Base-by-base conservation (phyloP, 352 stramenopile genomes). In the Phytopythium montanum region DNA sequence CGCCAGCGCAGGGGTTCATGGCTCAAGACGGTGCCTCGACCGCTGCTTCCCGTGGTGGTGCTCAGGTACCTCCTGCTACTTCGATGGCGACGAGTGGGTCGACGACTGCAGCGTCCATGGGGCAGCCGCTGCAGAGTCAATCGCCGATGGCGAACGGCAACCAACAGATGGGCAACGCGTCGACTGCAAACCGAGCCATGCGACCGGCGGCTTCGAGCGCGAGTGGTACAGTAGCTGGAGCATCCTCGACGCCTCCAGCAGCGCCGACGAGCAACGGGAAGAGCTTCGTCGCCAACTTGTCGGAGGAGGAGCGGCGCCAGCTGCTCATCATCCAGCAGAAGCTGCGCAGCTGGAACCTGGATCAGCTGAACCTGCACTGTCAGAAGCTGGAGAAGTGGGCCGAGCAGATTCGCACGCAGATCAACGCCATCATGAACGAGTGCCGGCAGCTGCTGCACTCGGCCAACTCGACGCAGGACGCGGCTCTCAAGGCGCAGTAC, bases 351-450 rank as follows among this genome's bases (percentile, higher is more conserved):
- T 86, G 82, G 56, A 88, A 65, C 33, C 54, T 92, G 14, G 83
- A 92, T 39, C 80, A 93, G 53, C 66, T 95, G 34, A 90, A 87
- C 18, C 56, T 72, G 0, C 85, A 95, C 70, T 92, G 80, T 59
- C 82, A 89, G 54, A 92, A 92, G 61, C 64, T 95, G 33, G 83
- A 95, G 57, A 81, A 70, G n/a, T 88, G 81, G 63, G 84, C 84
- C 5, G 83, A 93, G 61, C 76, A 91, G 51, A 84, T 93, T 34
- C 82, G 79, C 39, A 80, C 72, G 23, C 81, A 90, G 52, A 87
- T 95, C 60, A 92, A 92, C 51, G 73, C 76, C 41, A 85, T 91
- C 50, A 84, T 91, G 79, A 90, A 91, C 56, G 86, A 95, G 59
- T 90, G 79, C 39, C 74, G 81, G 2, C 85, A 95, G 61, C 60